Evolutionary conservation across 306 rosid genomes (phyloP), one percentile per base, ranked within the genome.

Genomic region (Vigna unguiculata): DNA sequence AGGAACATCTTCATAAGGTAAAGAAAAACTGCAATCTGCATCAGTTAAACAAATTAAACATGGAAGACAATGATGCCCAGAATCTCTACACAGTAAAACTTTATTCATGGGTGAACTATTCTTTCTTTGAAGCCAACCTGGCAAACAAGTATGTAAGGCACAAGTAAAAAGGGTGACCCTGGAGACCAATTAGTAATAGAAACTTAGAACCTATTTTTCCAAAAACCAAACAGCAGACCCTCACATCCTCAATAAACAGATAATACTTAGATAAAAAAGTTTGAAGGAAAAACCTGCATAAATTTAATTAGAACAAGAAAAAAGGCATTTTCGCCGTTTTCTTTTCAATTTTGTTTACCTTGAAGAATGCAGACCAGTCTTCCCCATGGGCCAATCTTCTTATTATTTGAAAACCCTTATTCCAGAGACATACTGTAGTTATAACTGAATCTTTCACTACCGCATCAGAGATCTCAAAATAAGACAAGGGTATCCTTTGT

Each of bases 341-440:
- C 48, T 30, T 30, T 49, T 13, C 5, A 21, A 13, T 55, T 45
- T 16, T 17, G 21, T 72, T 78, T 91, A 91, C 98, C 98, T 90
- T 88, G 21, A 91, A 83, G 86, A 93, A 90, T 63, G 62, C 63
- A 47, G 81, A 74, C 96, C 96, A 93, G 73, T 87, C 89, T 12
- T 83, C 87, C 51, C 98, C 97, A 30, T 80, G 88, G 51, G 88
- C 93, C 82, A 91, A 64, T 62, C 82, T 68, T 40, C 57, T 82
- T 52, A 87, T 77, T 36, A 80, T 79, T 28, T 60, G 78, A 74
- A 90, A 71, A 49, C 80, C 88, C 68, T 71, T 77, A 88, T 91
- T 93, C 98, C 97, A 93, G 41, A 80, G 17, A 85, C 71, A 75
- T 45, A 78, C 89, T 48, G 81, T 55, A 51, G 75, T 81, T 76